These are phyloP conservation scores for Microbotryum saponariae DNA, from an alignment of 1,284 basidiomycete species.

Conservation along the genomic window DNA sequence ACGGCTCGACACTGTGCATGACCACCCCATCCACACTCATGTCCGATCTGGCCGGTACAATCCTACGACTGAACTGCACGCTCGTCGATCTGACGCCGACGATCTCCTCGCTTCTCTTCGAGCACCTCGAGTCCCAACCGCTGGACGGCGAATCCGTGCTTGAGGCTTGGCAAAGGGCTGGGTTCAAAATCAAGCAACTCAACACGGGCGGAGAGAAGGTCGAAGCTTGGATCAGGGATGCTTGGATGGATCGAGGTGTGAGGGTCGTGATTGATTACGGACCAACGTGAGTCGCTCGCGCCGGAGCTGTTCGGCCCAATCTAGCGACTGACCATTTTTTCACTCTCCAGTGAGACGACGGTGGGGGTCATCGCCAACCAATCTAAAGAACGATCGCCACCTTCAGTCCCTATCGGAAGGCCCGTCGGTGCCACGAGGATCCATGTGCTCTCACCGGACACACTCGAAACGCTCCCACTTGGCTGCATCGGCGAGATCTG, in stretches of 20 bases:
- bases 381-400: conserved; percentile 3
- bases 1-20: conserved; percentile 33
- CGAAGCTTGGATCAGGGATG: conserved; percentile 27
- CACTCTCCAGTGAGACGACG: conserved; percentile 30
- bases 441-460: conserved; percentile 17
- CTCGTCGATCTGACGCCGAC: conserved; percentile 35
- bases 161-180: conserved; percentile 20
- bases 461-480: conserved; percentile 21
- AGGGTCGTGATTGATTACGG: conserved; percentile 35
- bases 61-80: conserved; percentile 27
- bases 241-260: conserved; percentile 32
- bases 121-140: conserved; percentile 29
- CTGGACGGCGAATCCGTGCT: conserved; percentile 11
- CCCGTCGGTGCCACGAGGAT: conserved; percentile 31
- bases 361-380: conserved; percentile 34
- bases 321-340: neutral
- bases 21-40: conserved; percentile 28
- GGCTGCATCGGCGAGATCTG: conserved; percentile 35
- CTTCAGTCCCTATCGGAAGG: conserved; percentile 30
- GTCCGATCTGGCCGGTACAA: conserved; percentile 26
- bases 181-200: conserved; percentile 27
- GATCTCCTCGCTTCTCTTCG: conserved; percentile 28
- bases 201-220: conserved; percentile 36
- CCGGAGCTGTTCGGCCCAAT: neutral
- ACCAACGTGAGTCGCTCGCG: conserved; percentile 21